phyloP scores from a whole-genome alignment of 2,329 filamentous ascomycete genomes.

The Exophiala mesophila region DNA sequence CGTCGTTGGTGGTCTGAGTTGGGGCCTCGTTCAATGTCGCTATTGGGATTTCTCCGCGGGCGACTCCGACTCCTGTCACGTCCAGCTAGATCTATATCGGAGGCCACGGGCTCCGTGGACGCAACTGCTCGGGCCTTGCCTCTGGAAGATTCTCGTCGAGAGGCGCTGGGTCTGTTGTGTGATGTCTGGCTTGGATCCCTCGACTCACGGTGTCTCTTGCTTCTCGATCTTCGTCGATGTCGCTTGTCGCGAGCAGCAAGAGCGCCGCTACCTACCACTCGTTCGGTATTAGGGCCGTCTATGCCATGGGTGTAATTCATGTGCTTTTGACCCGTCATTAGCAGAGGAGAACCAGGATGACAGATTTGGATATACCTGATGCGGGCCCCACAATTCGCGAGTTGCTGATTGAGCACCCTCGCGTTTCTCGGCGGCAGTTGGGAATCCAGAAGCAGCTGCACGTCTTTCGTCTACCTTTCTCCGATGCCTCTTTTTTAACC shows the following conservation, averaged over 20 bases:
- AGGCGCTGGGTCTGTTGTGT: constrained; percentile 4
- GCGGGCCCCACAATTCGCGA: constrained; percentile 33
- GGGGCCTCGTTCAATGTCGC: constrained; percentile 17
- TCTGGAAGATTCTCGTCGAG: constrained; percentile 14
- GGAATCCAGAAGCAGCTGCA: constrained; percentile 26
- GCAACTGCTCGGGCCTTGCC: constrained; percentile 14
- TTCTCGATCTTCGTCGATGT: constrained; percentile 10
- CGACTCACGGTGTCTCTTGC: constrained; percentile 1
- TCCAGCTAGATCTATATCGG: constrained; percentile 12
- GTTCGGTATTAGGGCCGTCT: constrained; percentile 16
- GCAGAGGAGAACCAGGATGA: constrained; percentile 3
- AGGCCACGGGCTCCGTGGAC: constrained; percentile 3
- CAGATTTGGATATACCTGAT: constrained; percentile 25
- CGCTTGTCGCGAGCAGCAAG: constrained; percentile 5
- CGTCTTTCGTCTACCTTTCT: constrained; percentile 57
- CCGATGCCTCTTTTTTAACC: constrained; percentile 69
- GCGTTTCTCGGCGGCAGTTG: constrained; percentile 29
- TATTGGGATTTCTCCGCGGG: constrained; percentile 30
- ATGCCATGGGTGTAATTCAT: constrained; percentile 25
- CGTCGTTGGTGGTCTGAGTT: constrained; percentile 16
- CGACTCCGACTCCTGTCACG: constrained; percentile 28
- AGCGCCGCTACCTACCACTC: constrained; percentile 7
- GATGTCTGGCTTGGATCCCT: constrained; percentile 10
- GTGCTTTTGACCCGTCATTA: constrained; percentile 15
- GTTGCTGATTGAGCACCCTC: constrained; percentile 27